Evolutionary conservation across 2,329 filamentous ascomycete genomes (phyloP).

Genomic region (Cytospora mali): DNA sequence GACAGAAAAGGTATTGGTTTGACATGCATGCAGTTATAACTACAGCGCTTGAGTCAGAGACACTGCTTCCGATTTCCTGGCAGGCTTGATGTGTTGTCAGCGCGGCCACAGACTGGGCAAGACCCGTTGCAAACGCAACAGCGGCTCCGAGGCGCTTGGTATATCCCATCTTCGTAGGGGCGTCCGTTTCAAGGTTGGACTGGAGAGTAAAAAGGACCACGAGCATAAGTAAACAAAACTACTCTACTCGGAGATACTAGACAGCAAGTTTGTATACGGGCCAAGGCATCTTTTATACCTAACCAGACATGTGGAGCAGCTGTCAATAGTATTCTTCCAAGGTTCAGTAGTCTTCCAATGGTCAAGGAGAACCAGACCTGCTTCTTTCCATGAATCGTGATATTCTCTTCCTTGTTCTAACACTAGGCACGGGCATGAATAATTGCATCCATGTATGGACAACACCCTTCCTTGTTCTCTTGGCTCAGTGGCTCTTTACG

Average conservation of each 20-base stretch:
- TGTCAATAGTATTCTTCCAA: too few species aligned
- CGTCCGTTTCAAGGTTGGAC: too few species aligned
- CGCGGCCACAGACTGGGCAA: neutral
- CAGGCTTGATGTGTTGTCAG: constrained; percentile 2
- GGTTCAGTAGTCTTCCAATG: too few species aligned
- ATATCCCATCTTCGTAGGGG: neutral
- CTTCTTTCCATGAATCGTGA: too few species aligned
- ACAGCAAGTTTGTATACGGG: too few species aligned
- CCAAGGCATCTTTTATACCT: too few species aligned
- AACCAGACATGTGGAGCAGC: too few species aligned
- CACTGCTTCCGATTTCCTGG: constrained; percentile 4
- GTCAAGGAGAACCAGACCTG: too few species aligned
- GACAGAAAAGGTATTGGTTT: accelerated
- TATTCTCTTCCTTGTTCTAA: too few species aligned
- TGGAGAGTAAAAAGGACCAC: too few species aligned
- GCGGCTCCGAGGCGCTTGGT: neutral
- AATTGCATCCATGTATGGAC: neutral
- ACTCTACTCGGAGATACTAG: neutral
- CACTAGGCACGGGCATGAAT: too few species aligned
- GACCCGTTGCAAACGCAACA: neutral
- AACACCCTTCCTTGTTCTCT: neutral
- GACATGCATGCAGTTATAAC: neutral
- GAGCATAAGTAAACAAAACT: neutral
- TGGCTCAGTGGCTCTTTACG: neutral
- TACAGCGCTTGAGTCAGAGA: constrained; percentile 8